These are phyloP conservation scores for Geranomyces variabilis DNA, from an alignment of 192 early-diverging fungal genomes.

Conservation along the genomic window DNA sequence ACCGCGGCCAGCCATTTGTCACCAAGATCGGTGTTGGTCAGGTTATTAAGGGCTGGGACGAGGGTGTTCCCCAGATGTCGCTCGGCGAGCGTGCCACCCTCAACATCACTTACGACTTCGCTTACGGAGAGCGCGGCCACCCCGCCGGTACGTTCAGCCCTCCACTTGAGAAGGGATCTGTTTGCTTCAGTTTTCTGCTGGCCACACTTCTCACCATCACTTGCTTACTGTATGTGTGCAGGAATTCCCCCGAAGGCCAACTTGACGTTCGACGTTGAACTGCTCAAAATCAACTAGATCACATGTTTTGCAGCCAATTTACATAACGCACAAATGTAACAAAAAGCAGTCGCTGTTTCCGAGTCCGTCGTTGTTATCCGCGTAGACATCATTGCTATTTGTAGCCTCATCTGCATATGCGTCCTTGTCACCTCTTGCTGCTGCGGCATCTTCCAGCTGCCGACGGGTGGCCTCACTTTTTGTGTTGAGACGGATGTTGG, in stretches of 20 bases:
- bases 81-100: conserved; percentile 86
- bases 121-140: conserved; percentile 43
- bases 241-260: conserved; percentile 80
- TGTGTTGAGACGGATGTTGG: no score
- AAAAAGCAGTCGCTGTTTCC: no score
- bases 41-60: conserved; percentile 86
- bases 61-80: conserved; percentile 93
- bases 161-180: not conserved
- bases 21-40: conserved; percentile 90
- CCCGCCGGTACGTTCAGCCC: conserved; percentile 32
- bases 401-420: no score
- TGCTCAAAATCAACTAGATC: conserved; percentile 37
- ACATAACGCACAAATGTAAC: no score
- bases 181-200: not conserved
- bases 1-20: conserved; percentile 83
- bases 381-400: no score
- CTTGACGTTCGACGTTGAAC: conserved; percentile 79
- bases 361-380: no score
- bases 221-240: no score
- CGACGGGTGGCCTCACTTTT: no score
- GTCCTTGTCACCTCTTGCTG: no score
- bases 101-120: conserved; percentile 59
- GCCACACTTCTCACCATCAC: not conserved
- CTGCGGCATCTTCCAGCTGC: no score
- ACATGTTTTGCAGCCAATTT: no score